Evolutionary conservation across 768 basidiomycete species (phyloP), one percentile per base, ranked within the genome.

Genomic region (Chalciporus sphaerocephalus): DNA sequence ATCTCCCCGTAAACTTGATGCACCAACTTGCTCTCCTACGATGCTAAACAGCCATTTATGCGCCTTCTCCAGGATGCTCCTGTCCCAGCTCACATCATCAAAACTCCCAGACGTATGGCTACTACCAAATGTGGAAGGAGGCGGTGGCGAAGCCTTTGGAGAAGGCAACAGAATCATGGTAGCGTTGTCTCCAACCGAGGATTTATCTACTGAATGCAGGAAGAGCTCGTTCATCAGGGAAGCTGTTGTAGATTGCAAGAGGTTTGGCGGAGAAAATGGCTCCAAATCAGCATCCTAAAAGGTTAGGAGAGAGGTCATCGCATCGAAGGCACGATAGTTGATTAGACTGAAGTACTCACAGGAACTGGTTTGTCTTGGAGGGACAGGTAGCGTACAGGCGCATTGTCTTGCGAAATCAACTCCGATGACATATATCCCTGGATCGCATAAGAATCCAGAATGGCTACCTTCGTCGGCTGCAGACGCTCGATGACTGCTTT

Each of bases 301-400:
- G 20, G n/a, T 32, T 8, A 13, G 24, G 20, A 13, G 48, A 13
- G 18, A 9, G n/a, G 11, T 13, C 8, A 13, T 50, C 24, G 40
- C 13, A 27, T 38, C 24, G 30, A n/a, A 38, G 12, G 37, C 15
- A n/a, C 37, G 4, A 37, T 11, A 7, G 7, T 8, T 8, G 17
- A 12, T 32, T 23, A n/a, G 30, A 13, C 23, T 18, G 11, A 10
- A 17, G 18, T 1, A 40, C 55, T 53, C 15, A 59, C 50, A 20
- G 42, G 40, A 23, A 48, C 41, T 21, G 42, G 25, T 15, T 36
- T 44, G 8, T 42, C 21, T 17, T 48, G 46, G 3, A 68, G 66
- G 5, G 71, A 64, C 17, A 84, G 72, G 56, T 76, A 82, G 21
- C 80, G 75, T 17, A 82, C 49, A 3, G 81, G 80, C 5, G 79